Evolutionary conservation across 2,329 filamentous ascomycete genomes (phyloP), one percentile per base, ranked within the genome.

Genomic region (Domatiomyces globalis): DNA sequence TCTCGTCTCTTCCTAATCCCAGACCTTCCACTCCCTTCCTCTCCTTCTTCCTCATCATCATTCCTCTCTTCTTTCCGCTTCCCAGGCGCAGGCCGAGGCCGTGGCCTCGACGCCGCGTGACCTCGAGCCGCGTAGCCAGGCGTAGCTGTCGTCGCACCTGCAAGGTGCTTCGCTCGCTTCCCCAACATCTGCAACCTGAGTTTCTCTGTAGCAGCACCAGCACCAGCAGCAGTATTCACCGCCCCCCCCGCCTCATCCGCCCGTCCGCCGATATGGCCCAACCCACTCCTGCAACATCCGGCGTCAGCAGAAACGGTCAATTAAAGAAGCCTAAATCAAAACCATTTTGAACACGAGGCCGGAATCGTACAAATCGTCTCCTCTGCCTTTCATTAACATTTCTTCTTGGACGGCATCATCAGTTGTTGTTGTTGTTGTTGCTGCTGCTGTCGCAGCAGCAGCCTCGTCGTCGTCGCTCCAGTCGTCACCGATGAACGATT

Each of bases 41-140:
- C 42, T 20, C 50, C 50, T 29, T 56, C 54, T 7, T 54, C 51
- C 15, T 56, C 54, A 12, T 54, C 51, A 15, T 56, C 56, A 46
- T 50, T 53, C 27, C 54, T 51, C 25, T 27, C 42, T 43, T 39
- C 33, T 27, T 46, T 53, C 25, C 10, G 12, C 33, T 25, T 36
- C 15, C 33, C 45, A 43, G 12, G 12, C 9, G 45, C 45, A 27
- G 18, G 4, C 15, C 45, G 17, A 15, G 45, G 33, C 43, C 51
- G 49, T 10, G 53, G 44, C 49, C 46, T 45, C 12, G 48, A 39
- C 10, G 45, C 29, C n/a, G 45, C 33, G 15, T 45, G 47, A 48
- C 27, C 17, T 27, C 33, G 29, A 33, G 8, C 29, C 29, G 8
- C 29, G 12, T 33, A 33, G 2, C 29, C 29, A 33, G 29, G n/a